Evolutionary conservation across 2,329 filamentous ascomycete genomes (phyloP), one percentile per base, ranked within the genome.

Genomic region (Fusarium sp.): DNA sequence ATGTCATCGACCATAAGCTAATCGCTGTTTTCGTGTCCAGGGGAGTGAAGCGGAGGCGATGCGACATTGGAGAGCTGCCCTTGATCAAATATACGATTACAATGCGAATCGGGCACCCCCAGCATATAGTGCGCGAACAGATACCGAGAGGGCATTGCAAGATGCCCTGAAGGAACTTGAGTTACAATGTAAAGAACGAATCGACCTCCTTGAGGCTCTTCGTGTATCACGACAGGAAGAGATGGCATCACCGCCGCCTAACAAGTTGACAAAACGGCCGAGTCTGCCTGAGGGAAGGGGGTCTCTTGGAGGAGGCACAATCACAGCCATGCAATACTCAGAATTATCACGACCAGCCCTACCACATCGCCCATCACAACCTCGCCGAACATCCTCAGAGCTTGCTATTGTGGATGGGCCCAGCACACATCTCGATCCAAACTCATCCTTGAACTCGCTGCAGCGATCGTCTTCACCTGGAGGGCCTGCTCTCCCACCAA

Each of bases 11-110:
- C 58, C 57, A 24, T 46, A 42, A 36, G 28, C 60, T 72, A 45
- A 72, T 40, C 33, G n/a, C 8, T 15, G n/a, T 22, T 48, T 49
- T 18, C 17, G 36, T 31, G 24, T 65, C 45, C 58, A 98, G 94
- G 94, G 93, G 72, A 95, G 98, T 78, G 95, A 98, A 82, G 84
- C 87, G 60, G 95, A 98, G 85, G 95, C 96, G 15, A 87, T 97
- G 79, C 88, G 93, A 75, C 95, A 93, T 76, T 99, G 96, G 96
- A 92, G 89, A 78, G 89, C 89, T 62, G 95, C 95, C 6, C 90
- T 98, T 57, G 92, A 95, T 70, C 91, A 95, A 68, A 97, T 99
- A 75, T 91, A 92, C 78, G 92, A 95, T 75, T 91, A 96, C 81
- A 92, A 94, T 78, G 90, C 92, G 61, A 92, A 91, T 78, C 90